Evolutionary conservation across 106 monocot genomes (phyloP), one percentile per base, ranked within the genome.

Genomic region (Apostasia shenzhenica): DNA sequence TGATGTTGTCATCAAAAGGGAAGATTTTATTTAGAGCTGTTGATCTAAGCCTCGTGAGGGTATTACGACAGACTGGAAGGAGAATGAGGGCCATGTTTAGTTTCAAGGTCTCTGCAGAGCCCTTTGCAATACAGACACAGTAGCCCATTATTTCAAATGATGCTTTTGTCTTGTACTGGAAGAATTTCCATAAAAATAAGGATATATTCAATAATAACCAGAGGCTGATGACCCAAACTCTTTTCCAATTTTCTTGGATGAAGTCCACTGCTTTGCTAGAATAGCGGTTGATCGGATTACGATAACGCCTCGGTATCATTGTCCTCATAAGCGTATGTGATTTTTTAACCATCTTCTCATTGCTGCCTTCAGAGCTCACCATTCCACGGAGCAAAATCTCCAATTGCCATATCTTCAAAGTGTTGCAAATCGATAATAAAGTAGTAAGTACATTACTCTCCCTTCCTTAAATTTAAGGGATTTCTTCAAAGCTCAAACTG

Each of bases 51-150:
- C 45, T 79, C 14, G 97, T 99, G 11, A 99, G 78, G 0, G 87
- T 92, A 73, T 99, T 90, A 14, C 97, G 76, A 63, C 92, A 90
- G 55, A 99, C 90, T 10, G 92, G 84, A 42, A 99, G 59, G 39
- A 99, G 81, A 74, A 93, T 85, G n/a, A 99, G 63, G 54, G 97
- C 97, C 97, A 99, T 99, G 81, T 99, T 99, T 14, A 99, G 65
- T 79, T 99, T 99, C 70, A 90, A 67, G 2, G 84, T 89, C 76
- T 99, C 97, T n/a, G 92, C 97, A 14, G 89, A 87, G 39, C 92
- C 97, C 73, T 99, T 99, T 50, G 97, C 97, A 42, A 81, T 13
- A 45, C 89, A 92, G 26, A 92, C 97, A 56, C 97, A 99, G 43
- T 90, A 78, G 14, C 92, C 97, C 92, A 99, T 99, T 66, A 99